Base-by-base conservation (phyloP, 495 filamentous ascomycete genomes). In the Lepidopterella palustris region DNA sequence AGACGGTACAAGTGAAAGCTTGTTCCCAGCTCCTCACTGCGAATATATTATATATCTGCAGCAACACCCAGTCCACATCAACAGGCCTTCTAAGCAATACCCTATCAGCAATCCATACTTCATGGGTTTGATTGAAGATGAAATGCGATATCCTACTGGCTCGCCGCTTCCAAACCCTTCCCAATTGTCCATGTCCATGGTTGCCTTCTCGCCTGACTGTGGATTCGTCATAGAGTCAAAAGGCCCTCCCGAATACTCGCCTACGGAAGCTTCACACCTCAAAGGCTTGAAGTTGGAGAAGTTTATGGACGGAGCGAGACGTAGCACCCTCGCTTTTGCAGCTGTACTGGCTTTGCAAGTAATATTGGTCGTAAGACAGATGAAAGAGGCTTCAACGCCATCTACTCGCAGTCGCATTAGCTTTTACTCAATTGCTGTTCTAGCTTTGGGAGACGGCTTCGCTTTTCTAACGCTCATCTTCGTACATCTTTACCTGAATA, bases 141-240 rank as follows among this genome's bases (percentile, higher is more conserved):
- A 98, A 69, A 79, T 97, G 4, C 85, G 92, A 39, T 87, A 82
- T 65, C 92, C 92, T 3, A 88, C 85, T 53, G 93, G 93, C 1
- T 86, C 84, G n/a, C 84, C 87, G 3, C 77, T 87, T 47, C 83
- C 83, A 13, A 65, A 72, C 8, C 77, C 84, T 25, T 90, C 93
- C 15, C 76, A 78, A 4, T 80, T 97, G 28, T 78, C 80, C 53
- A 89, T 96, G 82, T 93, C 89, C 9, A 84, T 89, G 48, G 79
- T 95, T 0, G 79, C 93, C 15, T 98, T 91, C 73, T 97, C 92
- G 20, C 93, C 93, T 18, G 92, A 96, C 69, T 98, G 93, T 70
- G 89, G 87, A 8, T 92, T 90, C 66, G 83, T 95, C 31, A 81
- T 98, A n/a, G 87, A 93, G 68, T 89, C 87, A 4, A 91, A 93